These are phyloP conservation scores for Diaporthe aspalathi DNA, from an alignment of 2,329 filamentous ascomycete species.

Conservation along the genomic window DNA sequence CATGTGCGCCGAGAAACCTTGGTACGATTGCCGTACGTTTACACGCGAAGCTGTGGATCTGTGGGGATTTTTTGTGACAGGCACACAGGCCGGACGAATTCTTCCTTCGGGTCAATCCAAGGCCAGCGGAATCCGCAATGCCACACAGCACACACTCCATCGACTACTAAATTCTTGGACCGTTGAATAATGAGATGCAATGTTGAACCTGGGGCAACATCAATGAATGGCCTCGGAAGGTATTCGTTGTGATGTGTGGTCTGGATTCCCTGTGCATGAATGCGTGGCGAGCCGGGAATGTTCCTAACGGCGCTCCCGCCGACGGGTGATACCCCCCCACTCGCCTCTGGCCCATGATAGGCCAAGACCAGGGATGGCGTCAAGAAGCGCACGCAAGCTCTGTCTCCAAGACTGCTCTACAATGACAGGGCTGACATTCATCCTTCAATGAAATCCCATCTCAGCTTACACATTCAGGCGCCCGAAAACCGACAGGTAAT, in stretches of 20 bases:
- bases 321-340: background rate
- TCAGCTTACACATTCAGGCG: background rate
- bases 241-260: background rate
- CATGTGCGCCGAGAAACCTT: background rate
- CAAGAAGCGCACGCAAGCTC: background rate
- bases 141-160: background rate
- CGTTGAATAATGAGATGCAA: background rate
- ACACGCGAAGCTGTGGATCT: background rate
- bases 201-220: no score
- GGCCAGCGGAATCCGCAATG: background rate
- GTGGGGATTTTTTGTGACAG: background rate
- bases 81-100: background rate
- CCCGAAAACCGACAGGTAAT: no score
- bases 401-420: background rate
- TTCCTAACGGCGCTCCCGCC: constrained; percentile 1
- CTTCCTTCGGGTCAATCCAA: background rate
- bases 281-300: background rate
- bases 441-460: background rate
- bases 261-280: constrained; percentile 2
- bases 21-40: constrained; percentile 12
- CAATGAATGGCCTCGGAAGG: background rate
- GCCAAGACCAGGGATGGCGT: background rate
- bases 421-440: background rate
- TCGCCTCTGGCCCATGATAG: background rate
- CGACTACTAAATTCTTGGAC: background rate